A percentile compares a stretch with the other conserved stretches of the same genome.
Evolutionary conservation across 2,329 filamentous ascomycete species (phyloP).

Genomic region (Sphaerostilbella broomeana): DNA sequence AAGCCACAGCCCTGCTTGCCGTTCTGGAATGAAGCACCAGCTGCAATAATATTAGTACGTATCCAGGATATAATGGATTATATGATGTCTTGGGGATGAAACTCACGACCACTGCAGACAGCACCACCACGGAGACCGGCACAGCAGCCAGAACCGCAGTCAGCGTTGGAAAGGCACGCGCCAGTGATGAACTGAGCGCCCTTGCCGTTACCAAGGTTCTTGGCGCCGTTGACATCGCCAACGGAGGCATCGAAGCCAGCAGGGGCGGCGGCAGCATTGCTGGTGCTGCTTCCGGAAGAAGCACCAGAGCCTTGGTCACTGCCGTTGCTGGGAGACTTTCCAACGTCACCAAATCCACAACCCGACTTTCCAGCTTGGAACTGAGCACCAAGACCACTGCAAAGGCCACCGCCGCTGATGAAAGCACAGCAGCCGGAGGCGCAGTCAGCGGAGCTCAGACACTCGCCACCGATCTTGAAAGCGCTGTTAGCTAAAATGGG

Average conservation of each 20-base stretch:
- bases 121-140: slow-evolving; percentile 14
- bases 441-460: slow-evolving; percentile 24
- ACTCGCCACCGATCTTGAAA: slow-evolving; percentile 22
- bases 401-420: slow-evolving; percentile 21
- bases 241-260: slow-evolving; percentile 11
- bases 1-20: slow-evolving; percentile 30
- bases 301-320: neutral
- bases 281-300: slow-evolving; percentile 15
- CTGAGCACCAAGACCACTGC: slow-evolving; percentile 24
- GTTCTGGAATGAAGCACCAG: slow-evolving; percentile 25
- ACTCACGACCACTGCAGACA: slow-evolving; percentile 9
- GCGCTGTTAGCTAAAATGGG: neutral
- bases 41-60: too few relatives aligned
- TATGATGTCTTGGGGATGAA: too few relatives aligned
- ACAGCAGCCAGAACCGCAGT: slow-evolving; percentile 28
- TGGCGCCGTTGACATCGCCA: slow-evolving; percentile 17
- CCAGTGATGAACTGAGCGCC: slow-evolving; percentile 25
- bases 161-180: slow-evolving; percentile 18
- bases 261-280: neutral
- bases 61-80: too few relatives aligned
- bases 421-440: slow-evolving; percentile 23
- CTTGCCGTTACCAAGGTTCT: slow-evolving; percentile 21
- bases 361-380: slow-evolving; percentile 27
- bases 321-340: neutral
- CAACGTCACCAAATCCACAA: slow-evolving; percentile 22